A percentile compares a stretch with the other conserved stretches of the same genome.
Evolutionary conservation across 163 green algal genomes (phyloP).

Genomic region (Scenedesmus sp.): DNA sequence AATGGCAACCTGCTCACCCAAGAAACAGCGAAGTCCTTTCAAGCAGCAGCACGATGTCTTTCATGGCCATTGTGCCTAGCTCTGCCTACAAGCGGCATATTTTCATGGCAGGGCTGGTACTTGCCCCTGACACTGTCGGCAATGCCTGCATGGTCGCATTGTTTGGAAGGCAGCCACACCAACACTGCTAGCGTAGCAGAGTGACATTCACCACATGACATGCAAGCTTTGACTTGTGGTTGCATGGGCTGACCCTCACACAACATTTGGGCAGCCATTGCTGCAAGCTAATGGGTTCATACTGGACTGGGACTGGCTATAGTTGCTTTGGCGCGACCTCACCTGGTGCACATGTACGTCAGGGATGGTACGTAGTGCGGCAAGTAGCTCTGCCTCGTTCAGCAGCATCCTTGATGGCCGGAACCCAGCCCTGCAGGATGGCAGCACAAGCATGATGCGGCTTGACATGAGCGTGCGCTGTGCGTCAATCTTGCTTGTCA

Average conservation of each 20-base stretch:
- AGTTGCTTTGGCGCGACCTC: background rate
- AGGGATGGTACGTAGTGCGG: background rate
- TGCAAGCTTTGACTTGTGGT: too few relatives aligned
- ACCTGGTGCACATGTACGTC: background rate
- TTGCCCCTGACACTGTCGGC: too few relatives aligned
- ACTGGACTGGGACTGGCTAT: background rate
- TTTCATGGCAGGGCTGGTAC: background rate
- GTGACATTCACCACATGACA: too few relatives aligned
- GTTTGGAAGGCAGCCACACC: too few relatives aligned
- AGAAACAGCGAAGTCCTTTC: slow-evolving; percentile 3
- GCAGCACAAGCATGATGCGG: background rate
- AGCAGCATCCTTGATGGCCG: background rate
- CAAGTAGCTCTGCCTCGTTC: background rate
- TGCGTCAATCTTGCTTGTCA: too few relatives aligned
- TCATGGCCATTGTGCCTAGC: background rate
- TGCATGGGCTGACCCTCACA: too few relatives aligned
- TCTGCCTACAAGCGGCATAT: background rate
- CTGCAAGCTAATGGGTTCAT: background rate
- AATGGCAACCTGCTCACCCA: background rate
- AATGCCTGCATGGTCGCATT: too few relatives aligned
- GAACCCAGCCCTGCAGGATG: background rate
- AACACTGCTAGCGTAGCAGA: too few relatives aligned
- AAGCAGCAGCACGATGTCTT: background rate
- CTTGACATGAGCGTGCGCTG: background rate
- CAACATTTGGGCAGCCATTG: background rate